Conservation (phyloP, 2,329 filamentous ascomycete species). For the Xylaria sp. region DNA sequence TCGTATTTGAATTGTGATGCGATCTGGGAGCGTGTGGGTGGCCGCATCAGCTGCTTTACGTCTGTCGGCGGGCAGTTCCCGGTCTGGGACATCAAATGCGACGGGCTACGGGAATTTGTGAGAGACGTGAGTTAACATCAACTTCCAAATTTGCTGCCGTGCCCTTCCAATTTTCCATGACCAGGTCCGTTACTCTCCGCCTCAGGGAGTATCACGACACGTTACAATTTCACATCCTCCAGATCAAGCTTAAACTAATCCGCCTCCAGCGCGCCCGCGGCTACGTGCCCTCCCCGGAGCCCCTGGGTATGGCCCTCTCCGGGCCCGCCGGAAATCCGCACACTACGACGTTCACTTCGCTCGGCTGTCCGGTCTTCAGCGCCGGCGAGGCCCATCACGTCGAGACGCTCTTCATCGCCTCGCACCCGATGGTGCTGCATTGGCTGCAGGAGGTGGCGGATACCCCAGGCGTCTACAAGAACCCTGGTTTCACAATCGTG, state of each 20-base stretch:
- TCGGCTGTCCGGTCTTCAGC: slow-evolving; percentile 73
- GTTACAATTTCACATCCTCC: not conserved
- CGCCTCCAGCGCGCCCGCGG: slow-evolving; percentile 60
- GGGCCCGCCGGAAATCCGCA: slow-evolving; percentile 55
- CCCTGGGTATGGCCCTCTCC: slow-evolving; percentile 58
- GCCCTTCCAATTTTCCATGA: not conserved
- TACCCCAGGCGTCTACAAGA: slow-evolving; percentile 44
- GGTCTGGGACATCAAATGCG: slow-evolving; percentile 47
- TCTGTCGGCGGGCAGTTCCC: slow-evolving; percentile 55
- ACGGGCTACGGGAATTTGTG: slow-evolving; percentile 56
- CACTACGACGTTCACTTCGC: slow-evolving; percentile 46
- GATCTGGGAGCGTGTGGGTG: slow-evolving; percentile 54
- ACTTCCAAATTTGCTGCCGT: slow-evolving; percentile 3
- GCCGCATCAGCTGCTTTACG: slow-evolving; percentile 54
- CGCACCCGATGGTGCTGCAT: slow-evolving; percentile 58
- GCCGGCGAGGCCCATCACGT: slow-evolving; percentile 63
- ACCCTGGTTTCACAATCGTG: slow-evolving; percentile 45
- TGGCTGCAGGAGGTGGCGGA: slow-evolving; percentile 66
- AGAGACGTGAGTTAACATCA: slow-evolving; percentile 49
- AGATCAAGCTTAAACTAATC: slow-evolving; percentile 34
- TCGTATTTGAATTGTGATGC: slow-evolving; percentile 62
- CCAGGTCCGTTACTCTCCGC: not conserved
- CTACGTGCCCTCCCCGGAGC: slow-evolving; percentile 61
- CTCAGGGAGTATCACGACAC: not conserved
- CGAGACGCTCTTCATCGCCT: slow-evolving; percentile 67